Percentiles rank a stretch among this genome's conserved stretches.
phyloP scores from a whole-genome alignment of 139 green algal species.

The Zygnema cylindricum region DNA sequence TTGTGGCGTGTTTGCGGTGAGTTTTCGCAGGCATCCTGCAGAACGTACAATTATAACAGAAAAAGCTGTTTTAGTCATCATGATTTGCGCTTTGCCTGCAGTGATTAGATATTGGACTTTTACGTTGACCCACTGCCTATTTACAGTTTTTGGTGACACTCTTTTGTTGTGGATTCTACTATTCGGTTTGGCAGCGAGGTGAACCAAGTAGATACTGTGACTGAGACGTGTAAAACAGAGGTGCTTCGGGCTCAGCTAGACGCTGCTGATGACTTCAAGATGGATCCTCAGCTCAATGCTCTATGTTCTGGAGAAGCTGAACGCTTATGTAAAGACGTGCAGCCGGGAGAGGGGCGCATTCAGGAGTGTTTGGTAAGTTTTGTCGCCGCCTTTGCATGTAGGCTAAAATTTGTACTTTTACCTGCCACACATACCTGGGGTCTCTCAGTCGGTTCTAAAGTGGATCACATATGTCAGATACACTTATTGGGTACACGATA shows the following conservation, averaged over 20 bases:
- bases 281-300: slow-evolving; percentile 35
- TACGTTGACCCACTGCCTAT: too few species aligned
- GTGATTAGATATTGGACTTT: too few species aligned
- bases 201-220: slow-evolving; percentile 28
- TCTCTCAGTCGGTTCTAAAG: too few species aligned
- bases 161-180: too few species aligned
- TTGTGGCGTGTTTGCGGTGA: slow-evolving; percentile 47
- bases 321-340: slow-evolving; percentile 20
- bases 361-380: slow-evolving; percentile 51
- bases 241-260: slow-evolving; percentile 35
- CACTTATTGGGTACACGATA: background rate
- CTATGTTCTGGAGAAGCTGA: slow-evolving; percentile 34
- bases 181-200: slow-evolving; percentile 31
- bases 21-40: too few species aligned
- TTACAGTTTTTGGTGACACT: too few species aligned
- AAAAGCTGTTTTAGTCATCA: too few species aligned
- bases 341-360: slow-evolving; percentile 18
- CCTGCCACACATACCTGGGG: too few species aligned
- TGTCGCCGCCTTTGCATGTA: background rate
- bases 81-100: too few species aligned
- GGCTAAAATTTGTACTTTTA: too few species aligned
- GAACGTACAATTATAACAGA: too few species aligned
- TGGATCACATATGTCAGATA: background rate
- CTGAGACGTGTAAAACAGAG: slow-evolving; percentile 38
- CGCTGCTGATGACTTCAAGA: slow-evolving; percentile 46